These are phyloP conservation scores for Pichia gijzeniarum DNA, from an alignment of 805 yeast genomes.

Conservation along the genomic window DNA sequence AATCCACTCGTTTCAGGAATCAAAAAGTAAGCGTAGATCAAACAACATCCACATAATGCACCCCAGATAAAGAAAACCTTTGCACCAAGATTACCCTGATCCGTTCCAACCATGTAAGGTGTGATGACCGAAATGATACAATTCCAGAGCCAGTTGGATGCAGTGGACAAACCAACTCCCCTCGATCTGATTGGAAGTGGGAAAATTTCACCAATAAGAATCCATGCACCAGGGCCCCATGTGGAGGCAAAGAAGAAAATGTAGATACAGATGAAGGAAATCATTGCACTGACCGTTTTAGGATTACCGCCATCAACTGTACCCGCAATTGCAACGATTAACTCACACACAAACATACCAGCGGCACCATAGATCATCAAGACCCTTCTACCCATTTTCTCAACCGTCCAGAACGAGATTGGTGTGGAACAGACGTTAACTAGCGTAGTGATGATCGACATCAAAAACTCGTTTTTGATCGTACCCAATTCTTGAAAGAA, in stretches of 20 bases:
- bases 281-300: slow-evolving; percentile 29
- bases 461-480: slow-evolving; percentile 41
- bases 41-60: slow-evolving; percentile 32
- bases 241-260: slow-evolving; percentile 74
- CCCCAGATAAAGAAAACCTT: slow-evolving; percentile 76
- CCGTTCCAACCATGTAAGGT: slow-evolving; percentile 63
- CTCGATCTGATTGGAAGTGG: slow-evolving; percentile 71
- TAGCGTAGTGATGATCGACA: slow-evolving; percentile 46
- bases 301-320: slow-evolving; percentile 24
- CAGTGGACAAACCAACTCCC: slow-evolving; percentile 63
- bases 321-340: slow-evolving; percentile 46
- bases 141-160: slow-evolving; percentile 77
- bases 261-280: slow-evolving; percentile 47
- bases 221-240: slow-evolving; percentile 85
- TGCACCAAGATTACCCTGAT: slow-evolving; percentile 53
- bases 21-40: slow-evolving; percentile 65
- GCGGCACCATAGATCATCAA: slow-evolving; percentile 43
- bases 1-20: slow-evolving; percentile 79
- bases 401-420: slow-evolving; percentile 50
- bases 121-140: slow-evolving; percentile 73
- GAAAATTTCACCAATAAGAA: slow-evolving; percentile 51
- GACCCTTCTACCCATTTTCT: slow-evolving; percentile 52
- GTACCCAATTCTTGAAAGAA: slow-evolving; percentile 52
- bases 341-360: slow-evolving; percentile 47
- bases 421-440: slow-evolving; percentile 49